Conservation (phyloP, 345 rosid species). For the Bretschneidera sinensis region DNA sequence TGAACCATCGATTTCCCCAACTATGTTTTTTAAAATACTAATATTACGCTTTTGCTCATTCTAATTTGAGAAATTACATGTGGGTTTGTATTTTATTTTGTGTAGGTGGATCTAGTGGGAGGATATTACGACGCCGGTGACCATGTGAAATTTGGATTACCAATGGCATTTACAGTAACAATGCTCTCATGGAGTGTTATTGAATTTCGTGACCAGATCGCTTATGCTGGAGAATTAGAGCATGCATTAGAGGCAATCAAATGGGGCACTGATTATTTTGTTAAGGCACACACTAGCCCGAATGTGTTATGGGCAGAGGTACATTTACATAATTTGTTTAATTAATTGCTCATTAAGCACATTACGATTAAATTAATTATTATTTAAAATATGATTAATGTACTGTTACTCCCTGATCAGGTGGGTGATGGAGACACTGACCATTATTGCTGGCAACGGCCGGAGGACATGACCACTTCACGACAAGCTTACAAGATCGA, state of each 20-base stretch:
- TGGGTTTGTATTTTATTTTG: not conserved
- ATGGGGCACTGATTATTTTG: slow-evolving; percentile 95
- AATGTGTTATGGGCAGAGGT: slow-evolving; percentile 89
- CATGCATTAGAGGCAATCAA: slow-evolving; percentile 86
- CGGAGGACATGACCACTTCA: slow-evolving; percentile 98
- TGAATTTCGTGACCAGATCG: slow-evolving; percentile 61
- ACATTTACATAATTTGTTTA: too few species aligned
- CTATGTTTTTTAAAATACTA: not conserved
- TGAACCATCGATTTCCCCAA: not conserved
- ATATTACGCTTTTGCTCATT: too few species aligned
- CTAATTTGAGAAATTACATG: not conserved
- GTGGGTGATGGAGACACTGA: slow-evolving; percentile 95
- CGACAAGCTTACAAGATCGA: slow-evolving; percentile 81
- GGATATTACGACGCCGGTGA: slow-evolving; percentile 97
- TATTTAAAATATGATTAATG: too few species aligned
- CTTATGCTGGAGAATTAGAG: slow-evolving; percentile 55
- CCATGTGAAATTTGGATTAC: slow-evolving; percentile 90
- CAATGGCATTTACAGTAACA: slow-evolving; percentile 94
- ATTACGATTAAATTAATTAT: too few species aligned
- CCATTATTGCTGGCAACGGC: slow-evolving; percentile 97
- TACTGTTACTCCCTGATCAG: slow-evolving; percentile 11
- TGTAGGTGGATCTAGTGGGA: slow-evolving; percentile 90
- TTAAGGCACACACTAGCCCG: slow-evolving; percentile 84
- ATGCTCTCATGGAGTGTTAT: slow-evolving; percentile 89
- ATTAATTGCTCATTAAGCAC: not conserved